A percentile compares a stretch with the other conserved stretches of the same genome.
These are phyloP conservation scores for Prunus kanzakura DNA, from an alignment of 306 rosid species.

Conservation along the genomic window DNA sequence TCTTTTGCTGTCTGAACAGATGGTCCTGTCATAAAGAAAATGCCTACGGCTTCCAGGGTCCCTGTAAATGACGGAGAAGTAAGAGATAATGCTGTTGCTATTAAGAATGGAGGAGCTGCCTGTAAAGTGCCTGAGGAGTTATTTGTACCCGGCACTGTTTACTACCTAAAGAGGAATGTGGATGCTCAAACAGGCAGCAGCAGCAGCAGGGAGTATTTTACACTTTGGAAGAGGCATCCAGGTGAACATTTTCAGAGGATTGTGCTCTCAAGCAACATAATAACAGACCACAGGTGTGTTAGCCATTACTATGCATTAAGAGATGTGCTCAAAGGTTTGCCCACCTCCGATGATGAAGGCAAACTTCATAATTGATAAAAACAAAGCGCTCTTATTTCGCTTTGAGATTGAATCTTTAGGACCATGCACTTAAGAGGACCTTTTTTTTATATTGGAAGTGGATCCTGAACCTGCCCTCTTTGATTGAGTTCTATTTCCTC, in stretches of 20 bases:
- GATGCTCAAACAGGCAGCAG: slow-evolving; percentile 25
- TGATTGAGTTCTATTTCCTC: background rate
- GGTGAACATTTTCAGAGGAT: slow-evolving; percentile 80
- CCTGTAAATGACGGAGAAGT: slow-evolving; percentile 24
- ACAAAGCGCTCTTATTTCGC: background rate
- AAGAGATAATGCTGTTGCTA: slow-evolving; percentile 30
- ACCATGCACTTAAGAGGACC: too few species aligned
- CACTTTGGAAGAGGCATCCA: slow-evolving; percentile 69
- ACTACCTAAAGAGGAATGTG: slow-evolving; percentile 67
- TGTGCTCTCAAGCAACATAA: slow-evolving; percentile 67
- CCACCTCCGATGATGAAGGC: slow-evolving; percentile 52
- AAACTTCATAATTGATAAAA: slow-evolving; percentile 33
- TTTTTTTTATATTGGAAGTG: too few species aligned
- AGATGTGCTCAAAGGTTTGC: slow-evolving; percentile 82
- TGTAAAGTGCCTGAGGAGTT: slow-evolving; percentile 57
- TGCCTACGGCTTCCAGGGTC: slow-evolving; percentile 23
- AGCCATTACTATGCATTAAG: slow-evolving; percentile 82
- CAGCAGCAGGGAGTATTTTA: slow-evolving; percentile 41
- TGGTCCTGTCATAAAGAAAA: slow-evolving; percentile 41
- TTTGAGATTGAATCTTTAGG: too few species aligned
- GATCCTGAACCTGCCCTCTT: too few species aligned
- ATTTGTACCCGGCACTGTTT: slow-evolving; percentile 76
- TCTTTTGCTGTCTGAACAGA: slow-evolving; percentile 48
- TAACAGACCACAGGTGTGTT: slow-evolving; percentile 87
- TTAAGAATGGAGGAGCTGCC: slow-evolving; percentile 34